Evolutionary conservation across 345 rosid species (phyloP), one percentile per base, ranked within the genome.

Genomic region (Laguncularia racemosa): DNA sequence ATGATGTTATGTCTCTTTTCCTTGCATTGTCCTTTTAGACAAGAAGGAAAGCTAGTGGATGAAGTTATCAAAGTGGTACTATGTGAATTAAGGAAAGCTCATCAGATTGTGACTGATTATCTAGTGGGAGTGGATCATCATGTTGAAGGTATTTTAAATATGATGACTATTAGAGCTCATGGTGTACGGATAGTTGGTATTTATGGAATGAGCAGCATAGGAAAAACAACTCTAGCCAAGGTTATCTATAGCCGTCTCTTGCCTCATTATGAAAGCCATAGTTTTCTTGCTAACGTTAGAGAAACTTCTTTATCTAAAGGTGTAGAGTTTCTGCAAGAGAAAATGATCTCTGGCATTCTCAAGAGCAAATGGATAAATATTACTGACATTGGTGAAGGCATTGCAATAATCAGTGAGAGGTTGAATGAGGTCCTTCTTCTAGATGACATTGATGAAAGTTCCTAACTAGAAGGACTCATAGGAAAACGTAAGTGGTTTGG

Each of bases 71-170:
- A n/a, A 0, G 15, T 3, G 20, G 12, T 62, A 16, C 4, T 12
- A 2, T 15, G 46, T 18, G 53, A n/a, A 18, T 43, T 48, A 50
- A 45, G 0, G 4, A 51, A 16, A 52, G 18, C 43, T 15, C 15
- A 55, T 0, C 16, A 0, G 49, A 43, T 55, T 16, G 59, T 50
- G 6, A 49, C 33, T 0, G 20, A 56, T 14, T 21, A 28, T 4
- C 20, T 64, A 9, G 50, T 64, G 0, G 67, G 67, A 50, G 45
- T 64, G 14, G 56, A 64, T 0, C 15, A 56, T 56, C 61, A 28
- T 2, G 50, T 57, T 2, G 40, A 14, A 21, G 21, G 20, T 6
- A 11, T 21, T 11, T 0, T 55, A 44, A 17, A 5, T n/a, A 21
- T 1, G 21, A 14, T 64, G 2, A 26, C 3, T 4, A 0, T 18